A percentile compares a stretch with the other conserved stretches of the same genome.
Evolutionary conservation across 495 filamentous ascomycete species (phyloP).

Genomic region (Aspergillus biplanus): DNA sequence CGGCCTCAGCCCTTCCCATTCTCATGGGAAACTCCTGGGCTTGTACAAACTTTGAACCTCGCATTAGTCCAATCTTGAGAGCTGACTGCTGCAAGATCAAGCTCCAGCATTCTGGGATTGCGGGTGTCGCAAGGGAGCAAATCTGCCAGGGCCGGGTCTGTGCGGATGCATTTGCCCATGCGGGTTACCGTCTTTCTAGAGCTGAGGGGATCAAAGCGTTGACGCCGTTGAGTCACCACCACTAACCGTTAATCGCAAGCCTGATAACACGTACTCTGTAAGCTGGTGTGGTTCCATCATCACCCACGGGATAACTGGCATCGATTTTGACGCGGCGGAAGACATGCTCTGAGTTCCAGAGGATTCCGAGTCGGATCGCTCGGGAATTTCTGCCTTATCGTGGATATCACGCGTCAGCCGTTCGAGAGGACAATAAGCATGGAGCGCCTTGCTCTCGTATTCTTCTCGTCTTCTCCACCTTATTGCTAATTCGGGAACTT

Average conservation of each 20-base stretch:
- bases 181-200: slow-evolving; percentile 4
- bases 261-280: no score
- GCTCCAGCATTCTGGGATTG: neutral
- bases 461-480: no score
- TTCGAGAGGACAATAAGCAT: no score
- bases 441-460: no score
- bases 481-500: no score
- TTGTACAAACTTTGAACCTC: neutral
- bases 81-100: slow-evolving; percentile 1
- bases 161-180: slow-evolving; percentile 12
- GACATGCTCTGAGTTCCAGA: no score
- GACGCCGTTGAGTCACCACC: neutral
- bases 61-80: slow-evolving; percentile 1
- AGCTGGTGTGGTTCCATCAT: no score
- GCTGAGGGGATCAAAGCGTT: neutral
- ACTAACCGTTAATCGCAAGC: neutral
- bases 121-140: slow-evolving; percentile 1
- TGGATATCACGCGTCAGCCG: no score
- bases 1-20: neutral
- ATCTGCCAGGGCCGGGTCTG: slow-evolving; percentile 21
- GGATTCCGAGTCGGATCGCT: no score
- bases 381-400: no score
- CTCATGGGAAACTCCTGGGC: neutral
- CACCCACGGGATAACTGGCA: neutral
- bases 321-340: neutral